phyloP scores from a whole-genome alignment of 108 stramenopile genomes.

The Pseudonitzschia pungens region DNA sequence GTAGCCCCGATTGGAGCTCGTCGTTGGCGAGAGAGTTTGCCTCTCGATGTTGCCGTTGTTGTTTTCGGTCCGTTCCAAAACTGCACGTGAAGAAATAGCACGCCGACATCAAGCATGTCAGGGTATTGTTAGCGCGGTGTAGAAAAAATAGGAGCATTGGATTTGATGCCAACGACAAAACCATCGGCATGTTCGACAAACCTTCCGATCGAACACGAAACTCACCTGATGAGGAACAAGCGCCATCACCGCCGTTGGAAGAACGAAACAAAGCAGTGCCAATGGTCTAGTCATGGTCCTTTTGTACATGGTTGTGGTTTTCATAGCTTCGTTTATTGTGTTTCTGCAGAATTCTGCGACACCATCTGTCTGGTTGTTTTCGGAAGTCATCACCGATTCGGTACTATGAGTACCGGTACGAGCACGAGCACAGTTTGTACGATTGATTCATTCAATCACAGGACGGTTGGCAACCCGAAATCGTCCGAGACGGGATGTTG shows the following conservation, averaged over 20 bases:
- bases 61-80: slow-evolving; percentile 16
- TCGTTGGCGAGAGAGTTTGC: neutral
- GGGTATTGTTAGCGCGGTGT: no score
- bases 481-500: neutral
- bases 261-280: neutral
- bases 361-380: neutral
- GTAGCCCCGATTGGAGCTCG: neutral
- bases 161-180: neutral
- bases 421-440: no score
- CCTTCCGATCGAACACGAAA: neutral
- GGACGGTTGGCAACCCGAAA: no score
- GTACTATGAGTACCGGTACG: no score
- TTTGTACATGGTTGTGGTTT: no score
- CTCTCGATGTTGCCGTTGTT: neutral
- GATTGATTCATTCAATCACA: no score
- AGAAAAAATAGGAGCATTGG: neutral
- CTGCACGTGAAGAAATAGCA: neutral
- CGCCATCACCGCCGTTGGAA: slow-evolving; percentile 12
- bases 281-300: neutral
- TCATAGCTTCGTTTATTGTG: neutral
- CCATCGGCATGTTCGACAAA: neutral
- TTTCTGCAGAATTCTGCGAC: neutral
- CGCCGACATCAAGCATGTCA: no score
- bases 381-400: no score
- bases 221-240: slow-evolving; percentile 28